Conservation (phyloP, 495 filamentous ascomycete genomes). For the Aspergillus cavernicola region DNA sequence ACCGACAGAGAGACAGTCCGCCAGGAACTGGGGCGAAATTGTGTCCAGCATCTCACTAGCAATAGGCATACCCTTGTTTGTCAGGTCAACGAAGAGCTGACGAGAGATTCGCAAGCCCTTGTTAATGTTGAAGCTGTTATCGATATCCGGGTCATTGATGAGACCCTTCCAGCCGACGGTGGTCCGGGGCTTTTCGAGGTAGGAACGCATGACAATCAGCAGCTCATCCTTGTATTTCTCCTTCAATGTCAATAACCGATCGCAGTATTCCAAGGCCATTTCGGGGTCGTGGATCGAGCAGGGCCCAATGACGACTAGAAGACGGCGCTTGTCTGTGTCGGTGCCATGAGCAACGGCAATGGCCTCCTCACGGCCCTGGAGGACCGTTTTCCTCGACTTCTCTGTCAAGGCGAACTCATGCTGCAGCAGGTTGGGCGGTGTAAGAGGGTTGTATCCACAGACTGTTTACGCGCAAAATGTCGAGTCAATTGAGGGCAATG, state of each 20-base stretch:
- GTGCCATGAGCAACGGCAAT: constrained; percentile 74
- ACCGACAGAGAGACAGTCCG: constrained; percentile 88
- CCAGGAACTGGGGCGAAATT: constrained; percentile 95
- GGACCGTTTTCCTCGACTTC: constrained; percentile 74
- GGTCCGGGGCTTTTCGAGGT: constrained; percentile 97
- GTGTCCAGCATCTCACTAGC: constrained; percentile 98
- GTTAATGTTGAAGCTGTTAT: constrained; percentile 98
- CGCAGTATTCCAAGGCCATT: constrained; percentile 91
- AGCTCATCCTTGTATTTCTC: constrained; percentile 88
- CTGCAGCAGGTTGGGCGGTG: constrained; percentile 89
- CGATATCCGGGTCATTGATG: constrained; percentile 98
- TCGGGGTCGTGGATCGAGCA: constrained; percentile 97
- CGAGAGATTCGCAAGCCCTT: constrained; percentile 86
- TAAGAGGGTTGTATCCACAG: constrained; percentile 88
- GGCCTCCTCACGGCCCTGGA: constrained; percentile 76
- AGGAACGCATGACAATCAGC: constrained; percentile 94
- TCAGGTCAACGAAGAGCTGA: constrained; percentile 93
- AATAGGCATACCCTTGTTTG: constrained; percentile 93
- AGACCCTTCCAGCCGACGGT: constrained; percentile 99
- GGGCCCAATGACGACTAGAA: constrained; percentile 91
- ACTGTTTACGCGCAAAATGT: constrained; percentile 46
- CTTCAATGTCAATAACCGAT: constrained; percentile 74
- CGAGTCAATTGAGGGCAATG: constrained; percentile 5
- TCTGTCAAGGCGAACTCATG: constrained; percentile 84
- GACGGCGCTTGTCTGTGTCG: constrained; percentile 64